Evolutionary conservation across 441 rosid genomes (phyloP), one percentile per base, ranked within the genome.

Genomic region (California macrophylla): DNA sequence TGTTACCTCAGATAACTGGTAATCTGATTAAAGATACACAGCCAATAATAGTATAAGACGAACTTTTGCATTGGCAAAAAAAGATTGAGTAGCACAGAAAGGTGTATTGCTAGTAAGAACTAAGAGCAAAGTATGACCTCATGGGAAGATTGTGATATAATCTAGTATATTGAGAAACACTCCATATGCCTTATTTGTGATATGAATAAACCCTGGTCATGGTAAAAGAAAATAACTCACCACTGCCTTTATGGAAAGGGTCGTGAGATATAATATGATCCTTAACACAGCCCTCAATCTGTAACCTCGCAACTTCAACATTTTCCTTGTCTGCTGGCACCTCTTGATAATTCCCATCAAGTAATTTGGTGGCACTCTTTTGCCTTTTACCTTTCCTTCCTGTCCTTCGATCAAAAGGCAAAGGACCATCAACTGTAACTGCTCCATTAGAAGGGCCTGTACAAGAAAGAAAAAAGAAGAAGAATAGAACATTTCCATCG

Each of bases 331-430:
- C 89, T 7, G 82, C 80, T 64, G 74, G 68, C 73, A 50, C 16
- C n/a, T 62, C 77, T 60, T 72, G 86, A 77, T 52, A 71, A 75
- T 80, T 86, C 75, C 82, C 87, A 75, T 84, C 90, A 70, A 68
- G 67, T 76, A 84, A 66, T 84, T 79, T 83, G 74, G 80, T 75
- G 66, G 91, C 80, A 78, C 75, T 85, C 82, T 80, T 93, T 70
- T 87, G 92, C 75, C 93, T 86, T 80, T 97, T 89, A 70, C 87
- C 72, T 78, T 80, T 91, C 85, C 92, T 86, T 79, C 93, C 93
- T 8, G 79, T 60, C 18, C 81, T 77, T 74, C 84, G 75, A 64
- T 87, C 93, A 71, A 81, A 74, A 52, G 74, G 79, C 66, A 85
- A 71, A 72, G 74, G 66, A 65, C 84, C 85, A 82, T 78, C 86